Conservation (phyloP, 2,329 filamentous ascomycete species). For the Helotiales sp. region DNA sequence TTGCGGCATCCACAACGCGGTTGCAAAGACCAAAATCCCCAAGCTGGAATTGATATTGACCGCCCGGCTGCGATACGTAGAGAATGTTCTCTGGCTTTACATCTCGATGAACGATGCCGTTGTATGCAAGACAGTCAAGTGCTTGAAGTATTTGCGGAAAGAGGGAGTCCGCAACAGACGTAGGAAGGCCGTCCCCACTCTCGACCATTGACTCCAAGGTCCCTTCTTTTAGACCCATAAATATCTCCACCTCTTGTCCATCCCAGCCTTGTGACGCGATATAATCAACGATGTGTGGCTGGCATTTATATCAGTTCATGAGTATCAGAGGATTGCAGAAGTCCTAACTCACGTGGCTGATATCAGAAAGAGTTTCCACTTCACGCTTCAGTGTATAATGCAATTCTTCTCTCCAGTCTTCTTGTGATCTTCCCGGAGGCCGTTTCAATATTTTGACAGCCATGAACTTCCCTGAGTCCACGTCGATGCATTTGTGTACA, state of each 20-base stretch:
- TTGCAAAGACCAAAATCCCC: constrained; percentile 27
- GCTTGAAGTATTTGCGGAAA: constrained; percentile 24
- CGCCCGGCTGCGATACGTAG: constrained; percentile 17
- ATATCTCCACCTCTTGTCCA: constrained; percentile 17
- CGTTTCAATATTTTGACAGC: constrained; percentile 31
- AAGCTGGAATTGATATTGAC: constrained; percentile 24
- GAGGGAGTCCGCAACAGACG: constrained; percentile 19
- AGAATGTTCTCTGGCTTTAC: constrained; percentile 64
- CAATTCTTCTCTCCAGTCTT: constrained; percentile 15
- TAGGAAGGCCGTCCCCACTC: background rate
- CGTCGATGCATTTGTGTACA: constrained; percentile 32
- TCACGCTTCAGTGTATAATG: constrained; percentile 23
- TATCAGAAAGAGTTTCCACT: constrained; percentile 24
- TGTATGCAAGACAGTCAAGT: constrained; percentile 20
- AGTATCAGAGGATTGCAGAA: background rate
- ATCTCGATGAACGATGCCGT: constrained; percentile 90
- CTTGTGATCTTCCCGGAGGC: constrained; percentile 16
- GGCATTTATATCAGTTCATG: constrained; percentile 11
- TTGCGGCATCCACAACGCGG: constrained; percentile 10
- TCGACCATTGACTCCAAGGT: constrained; percentile 17
- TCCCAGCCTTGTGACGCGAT: constrained; percentile 17
- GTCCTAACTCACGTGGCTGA: constrained; percentile 17
- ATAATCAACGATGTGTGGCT: constrained; percentile 22
- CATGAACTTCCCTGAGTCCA: constrained; percentile 32
- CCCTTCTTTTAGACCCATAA: constrained; percentile 22